These are phyloP conservation scores for Hypoxylon trugodes DNA, from an alignment of 495 filamentous ascomycete species.

Conservation along the genomic window DNA sequence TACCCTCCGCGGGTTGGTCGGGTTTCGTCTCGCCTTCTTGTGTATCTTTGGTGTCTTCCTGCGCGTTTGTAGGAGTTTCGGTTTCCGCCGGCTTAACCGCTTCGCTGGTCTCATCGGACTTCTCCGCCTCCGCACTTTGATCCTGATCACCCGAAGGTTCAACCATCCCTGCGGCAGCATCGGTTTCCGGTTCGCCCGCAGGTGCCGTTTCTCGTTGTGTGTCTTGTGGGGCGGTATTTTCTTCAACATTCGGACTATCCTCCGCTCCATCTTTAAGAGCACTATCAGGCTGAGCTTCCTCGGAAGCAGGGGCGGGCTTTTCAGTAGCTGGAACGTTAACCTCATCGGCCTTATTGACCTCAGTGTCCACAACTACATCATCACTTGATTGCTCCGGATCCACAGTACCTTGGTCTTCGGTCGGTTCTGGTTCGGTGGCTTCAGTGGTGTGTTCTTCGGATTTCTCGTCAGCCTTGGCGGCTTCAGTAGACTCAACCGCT, in stretches of 20 bases:
- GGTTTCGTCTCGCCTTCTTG: slow-evolving; percentile 7
- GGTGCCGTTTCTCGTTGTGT: not conserved
- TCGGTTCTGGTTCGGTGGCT: not conserved
- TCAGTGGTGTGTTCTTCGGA: slow-evolving; percentile 1
- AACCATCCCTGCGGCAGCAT: not conserved
- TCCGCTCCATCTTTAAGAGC: not conserved
- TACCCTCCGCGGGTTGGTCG: not conserved
- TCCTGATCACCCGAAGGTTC: not conserved
- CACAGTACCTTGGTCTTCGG: not conserved
- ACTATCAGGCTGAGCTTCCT: too few relatives aligned
- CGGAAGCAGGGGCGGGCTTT: not conserved
- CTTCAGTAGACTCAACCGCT: not conserved
- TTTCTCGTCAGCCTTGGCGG: not conserved
- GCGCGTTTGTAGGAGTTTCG: not conserved
- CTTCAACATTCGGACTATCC: not conserved
- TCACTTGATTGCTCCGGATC: slow-evolving; percentile 6
- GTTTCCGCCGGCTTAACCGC: not conserved
- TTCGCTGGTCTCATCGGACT: not conserved
- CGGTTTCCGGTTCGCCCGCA: not conserved
- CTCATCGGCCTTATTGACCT: too few relatives aligned
- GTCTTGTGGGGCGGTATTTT: not conserved
- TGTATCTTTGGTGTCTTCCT: not conserved
- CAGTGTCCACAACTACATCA: not conserved
- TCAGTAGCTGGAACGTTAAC: not conserved
- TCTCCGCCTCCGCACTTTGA: not conserved